Evolutionary conservation across 371 early-diverging fungal species (phyloP).

Genomic region (Rhizomucor pusillus): DNA sequence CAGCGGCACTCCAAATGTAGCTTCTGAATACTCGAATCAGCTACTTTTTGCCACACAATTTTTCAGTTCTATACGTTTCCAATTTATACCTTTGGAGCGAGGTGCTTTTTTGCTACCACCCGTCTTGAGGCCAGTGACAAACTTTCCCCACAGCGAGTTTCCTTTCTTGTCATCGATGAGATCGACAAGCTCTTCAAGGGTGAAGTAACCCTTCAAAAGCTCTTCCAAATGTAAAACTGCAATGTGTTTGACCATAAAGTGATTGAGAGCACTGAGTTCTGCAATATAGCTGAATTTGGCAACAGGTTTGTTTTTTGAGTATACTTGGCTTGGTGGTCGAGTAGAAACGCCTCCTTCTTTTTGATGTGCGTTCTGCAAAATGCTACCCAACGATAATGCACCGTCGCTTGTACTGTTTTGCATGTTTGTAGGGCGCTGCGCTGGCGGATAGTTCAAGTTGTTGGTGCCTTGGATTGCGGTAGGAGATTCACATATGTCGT

Average conservation of each 20-base stretch:
- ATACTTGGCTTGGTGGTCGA: slow-evolving; percentile 14
- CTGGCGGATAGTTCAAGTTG: not conserved
- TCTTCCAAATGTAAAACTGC: slow-evolving; percentile 78
- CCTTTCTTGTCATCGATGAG: slow-evolving; percentile 70
- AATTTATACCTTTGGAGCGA: slow-evolving; percentile 58
- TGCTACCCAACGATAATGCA: not conserved
- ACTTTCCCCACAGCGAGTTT: slow-evolving; percentile 71
- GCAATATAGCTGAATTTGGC: slow-evolving; percentile 64
- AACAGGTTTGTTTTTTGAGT: slow-evolving; percentile 31
- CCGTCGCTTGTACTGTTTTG: slow-evolving; percentile 3
- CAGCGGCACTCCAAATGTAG: slow-evolving; percentile 91
- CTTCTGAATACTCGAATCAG: slow-evolving; percentile 36
- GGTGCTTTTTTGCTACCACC: slow-evolving; percentile 57
- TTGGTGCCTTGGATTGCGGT: not conserved
- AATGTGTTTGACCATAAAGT: slow-evolving; percentile 82
- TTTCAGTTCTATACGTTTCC: not conserved
- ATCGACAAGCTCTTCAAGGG: slow-evolving; percentile 69
- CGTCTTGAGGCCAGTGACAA: slow-evolving; percentile 62
- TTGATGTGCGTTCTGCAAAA: too few species aligned
- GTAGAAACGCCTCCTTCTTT: not conserved
- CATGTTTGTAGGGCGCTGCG: slow-evolving; percentile 6
- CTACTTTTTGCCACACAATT: too few species aligned
- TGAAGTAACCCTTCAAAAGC: slow-evolving; percentile 63
- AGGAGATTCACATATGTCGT: not conserved
- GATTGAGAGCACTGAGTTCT: slow-evolving; percentile 81